A percentile compares a stretch with the other conserved stretches of the same genome.
Conservation (phyloP, 768 basidiomycete species). For the Crucibulum laeve region DNA sequence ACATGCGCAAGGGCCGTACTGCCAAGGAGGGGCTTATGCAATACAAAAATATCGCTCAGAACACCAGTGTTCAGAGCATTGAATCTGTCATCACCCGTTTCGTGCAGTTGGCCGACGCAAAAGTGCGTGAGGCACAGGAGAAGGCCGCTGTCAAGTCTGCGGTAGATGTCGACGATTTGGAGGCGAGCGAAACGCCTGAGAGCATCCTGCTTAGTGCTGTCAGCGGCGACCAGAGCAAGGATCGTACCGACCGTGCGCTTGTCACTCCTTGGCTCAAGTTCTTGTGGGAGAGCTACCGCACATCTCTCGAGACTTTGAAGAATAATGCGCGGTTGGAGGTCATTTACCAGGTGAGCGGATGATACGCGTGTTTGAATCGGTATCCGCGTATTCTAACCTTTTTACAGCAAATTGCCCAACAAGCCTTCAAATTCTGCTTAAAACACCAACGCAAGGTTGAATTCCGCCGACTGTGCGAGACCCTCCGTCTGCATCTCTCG, state of each 20-base stretch:
- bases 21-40: constrained; percentile 96
- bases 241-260: constrained; percentile 89
- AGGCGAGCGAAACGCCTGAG: constrained; percentile 93
- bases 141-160: constrained; percentile 75
- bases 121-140: constrained; percentile 83
- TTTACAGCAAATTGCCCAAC: constrained; percentile 84
- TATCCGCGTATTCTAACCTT: constrained; percentile 1
- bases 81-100: constrained; percentile 89
- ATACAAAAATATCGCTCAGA: constrained; percentile 97
- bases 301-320: constrained; percentile 91
- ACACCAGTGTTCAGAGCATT: constrained; percentile 85
- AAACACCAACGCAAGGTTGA: constrained; percentile 93
- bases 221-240: constrained; percentile 85
- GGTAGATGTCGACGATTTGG: constrained; percentile 89
- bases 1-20: constrained; percentile 88
- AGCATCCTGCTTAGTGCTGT: constrained; percentile 89
- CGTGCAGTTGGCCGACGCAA: constrained; percentile 73
- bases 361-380: background rate
- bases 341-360: constrained; percentile 80
- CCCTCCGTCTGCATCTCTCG: constrained; percentile 87
- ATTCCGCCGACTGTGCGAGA: constrained; percentile 95
- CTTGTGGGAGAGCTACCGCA: constrained; percentile 98
- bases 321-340: constrained; percentile 90
- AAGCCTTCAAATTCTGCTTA: constrained; percentile 96
- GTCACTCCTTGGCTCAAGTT: constrained; percentile 98